Conservation (phyloP, 305 asterid genomes). For the Solanum hybrid region DNA sequence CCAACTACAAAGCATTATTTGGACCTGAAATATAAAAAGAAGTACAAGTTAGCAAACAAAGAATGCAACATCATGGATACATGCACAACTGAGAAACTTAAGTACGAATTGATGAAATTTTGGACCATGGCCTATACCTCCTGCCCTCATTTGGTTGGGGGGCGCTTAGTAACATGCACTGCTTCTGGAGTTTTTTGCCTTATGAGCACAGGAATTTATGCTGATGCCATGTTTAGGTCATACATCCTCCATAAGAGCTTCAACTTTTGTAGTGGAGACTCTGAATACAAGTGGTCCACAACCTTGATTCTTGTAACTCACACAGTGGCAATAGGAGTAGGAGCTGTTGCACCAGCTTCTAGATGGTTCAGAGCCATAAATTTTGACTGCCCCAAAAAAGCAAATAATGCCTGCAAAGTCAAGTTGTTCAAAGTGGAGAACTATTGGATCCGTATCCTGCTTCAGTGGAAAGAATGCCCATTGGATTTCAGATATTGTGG, state of each 20-base stretch:
- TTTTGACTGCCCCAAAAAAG: slow-evolving; percentile 45
- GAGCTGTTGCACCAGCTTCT: slow-evolving; percentile 61
- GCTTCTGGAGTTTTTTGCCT: slow-evolving; percentile 79
- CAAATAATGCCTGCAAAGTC: slow-evolving; percentile 4
- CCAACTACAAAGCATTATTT: slow-evolving; percentile 51
- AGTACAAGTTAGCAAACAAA: slow-evolving; percentile 25
- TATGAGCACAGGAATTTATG: slow-evolving; percentile 32
- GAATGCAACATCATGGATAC: slow-evolving; percentile 22
- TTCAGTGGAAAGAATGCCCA: slow-evolving; percentile 47
- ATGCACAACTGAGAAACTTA: slow-evolving; percentile 25
- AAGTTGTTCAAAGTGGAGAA: slow-evolving; percentile 36
- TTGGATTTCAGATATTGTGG: slow-evolving; percentile 32
- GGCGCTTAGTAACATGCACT: slow-evolving; percentile 58
- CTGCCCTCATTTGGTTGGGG: slow-evolving; percentile 64
- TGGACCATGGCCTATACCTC: slow-evolving; percentile 95
- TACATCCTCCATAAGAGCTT: slow-evolving; percentile 42
- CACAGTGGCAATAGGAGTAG: slow-evolving; percentile 48
- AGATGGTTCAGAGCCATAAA: slow-evolving; percentile 57
- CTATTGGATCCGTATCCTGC: slow-evolving; percentile 48
- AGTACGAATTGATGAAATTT: slow-evolving; percentile 39
- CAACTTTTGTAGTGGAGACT: slow-evolving; percentile 46
- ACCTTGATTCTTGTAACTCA: slow-evolving; percentile 47
- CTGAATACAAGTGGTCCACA: slow-evolving; percentile 80
- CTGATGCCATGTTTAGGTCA: slow-evolving; percentile 50
- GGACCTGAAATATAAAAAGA: slow-evolving; percentile 43